phyloP scores from a whole-genome alignment of 108 stramenopile species.

The Nannochloropsis gaditana region DNA sequence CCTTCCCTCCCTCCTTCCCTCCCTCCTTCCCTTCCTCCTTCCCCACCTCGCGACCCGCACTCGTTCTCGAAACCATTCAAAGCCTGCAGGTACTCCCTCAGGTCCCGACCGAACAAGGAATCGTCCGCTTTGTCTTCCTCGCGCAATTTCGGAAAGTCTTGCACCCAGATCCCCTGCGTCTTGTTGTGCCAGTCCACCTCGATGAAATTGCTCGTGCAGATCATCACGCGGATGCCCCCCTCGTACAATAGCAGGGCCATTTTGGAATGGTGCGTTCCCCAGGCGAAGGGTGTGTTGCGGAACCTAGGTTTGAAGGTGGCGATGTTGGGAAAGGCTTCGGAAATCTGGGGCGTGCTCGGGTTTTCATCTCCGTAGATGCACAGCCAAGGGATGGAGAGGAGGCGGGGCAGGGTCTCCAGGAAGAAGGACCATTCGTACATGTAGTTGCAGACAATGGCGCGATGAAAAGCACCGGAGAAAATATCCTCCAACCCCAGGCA shows the following conservation, averaged over 20 bases:
- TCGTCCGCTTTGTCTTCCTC: neutral
- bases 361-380: neutral
- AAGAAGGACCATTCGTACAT: neutral
- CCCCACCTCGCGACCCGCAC: neutral
- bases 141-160: neutral
- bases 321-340: neutral
- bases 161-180: neutral
- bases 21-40: neutral
- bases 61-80: neutral
- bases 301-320: neutral
- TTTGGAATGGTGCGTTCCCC: neutral
- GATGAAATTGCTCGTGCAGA: neutral
- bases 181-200: neutral
- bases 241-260: constrained; percentile 7
- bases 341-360: neutral
- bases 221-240: neutral
- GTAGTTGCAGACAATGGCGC: neutral
- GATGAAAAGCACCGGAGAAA: neutral
- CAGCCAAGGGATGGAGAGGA: neutral
- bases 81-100: neutral
- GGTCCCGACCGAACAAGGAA: neutral
- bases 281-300: neutral
- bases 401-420: neutral
- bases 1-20: neutral
- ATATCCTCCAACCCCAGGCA: neutral